Conservation (phyloP, 2,329 filamentous ascomycete species). For the Aspergillus neoniger region DNA sequence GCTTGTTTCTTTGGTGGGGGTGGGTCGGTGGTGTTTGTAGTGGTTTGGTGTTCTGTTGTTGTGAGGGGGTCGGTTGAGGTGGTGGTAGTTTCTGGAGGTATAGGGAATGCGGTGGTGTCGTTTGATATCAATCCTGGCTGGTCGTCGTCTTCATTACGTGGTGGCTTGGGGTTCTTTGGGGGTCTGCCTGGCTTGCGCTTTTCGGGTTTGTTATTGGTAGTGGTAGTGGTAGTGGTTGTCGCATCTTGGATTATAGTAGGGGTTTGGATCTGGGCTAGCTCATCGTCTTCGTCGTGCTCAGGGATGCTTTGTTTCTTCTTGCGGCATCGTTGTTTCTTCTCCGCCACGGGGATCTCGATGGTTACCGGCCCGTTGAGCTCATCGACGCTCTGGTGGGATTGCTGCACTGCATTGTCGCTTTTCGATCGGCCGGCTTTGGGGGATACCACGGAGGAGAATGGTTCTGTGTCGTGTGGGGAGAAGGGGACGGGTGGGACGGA, state of each 20-base stretch:
- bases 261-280: slow-evolving; percentile 23
- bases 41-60: neutral
- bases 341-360: slow-evolving; percentile 24
- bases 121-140: neutral
- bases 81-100: neutral
- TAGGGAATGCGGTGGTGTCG: neutral
- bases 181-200: slow-evolving; percentile 25
- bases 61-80: neutral
- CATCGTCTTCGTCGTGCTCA: slow-evolving; percentile 32
- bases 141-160: neutral
- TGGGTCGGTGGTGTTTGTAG: neutral
- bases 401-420: slow-evolving; percentile 23
- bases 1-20: neutral
- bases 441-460: slow-evolving; percentile 39
- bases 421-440: slow-evolving; percentile 27
- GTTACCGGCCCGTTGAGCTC: slow-evolving; percentile 31
- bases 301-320: slow-evolving; percentile 32
- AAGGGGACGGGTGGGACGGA: slow-evolving; percentile 29
- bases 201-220: slow-evolving; percentile 13
- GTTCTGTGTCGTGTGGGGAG: slow-evolving; percentile 45
- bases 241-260: neutral
- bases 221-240: neutral
- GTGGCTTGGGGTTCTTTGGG: slow-evolving; percentile 17
- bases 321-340: slow-evolving; percentile 33
- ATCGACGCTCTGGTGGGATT: slow-evolving; percentile 28